phyloP scores from a whole-genome alignment of 768 basidiomycete species.

The Phanerochaete carnosa region DNA sequence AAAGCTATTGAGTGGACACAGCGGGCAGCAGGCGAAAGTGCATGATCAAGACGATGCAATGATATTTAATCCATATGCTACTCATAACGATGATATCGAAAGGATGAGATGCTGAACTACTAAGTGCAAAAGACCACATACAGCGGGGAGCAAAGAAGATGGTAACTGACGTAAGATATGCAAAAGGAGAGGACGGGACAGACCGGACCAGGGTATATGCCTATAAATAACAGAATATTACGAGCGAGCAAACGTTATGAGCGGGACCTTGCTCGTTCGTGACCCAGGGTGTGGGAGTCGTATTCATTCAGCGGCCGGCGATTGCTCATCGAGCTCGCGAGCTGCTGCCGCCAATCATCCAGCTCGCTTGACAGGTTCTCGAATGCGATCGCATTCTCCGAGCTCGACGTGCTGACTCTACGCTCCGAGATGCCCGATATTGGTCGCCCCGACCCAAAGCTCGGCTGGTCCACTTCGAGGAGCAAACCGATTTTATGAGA shows the following conservation, averaged over 20 bases:
- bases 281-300: conserved; percentile 51
- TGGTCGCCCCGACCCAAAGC: conserved; percentile 58
- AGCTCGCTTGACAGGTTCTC: conserved; percentile 78
- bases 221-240: conserved; percentile 27
- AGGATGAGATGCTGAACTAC: conserved; percentile 12
- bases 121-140: conserved; percentile 22
- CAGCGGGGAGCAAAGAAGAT: conserved; percentile 28
- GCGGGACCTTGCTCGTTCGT: conserved; percentile 60
- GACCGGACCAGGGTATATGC: conserved; percentile 43
- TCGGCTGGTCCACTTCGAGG: conserved; percentile 80
- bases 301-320: conserved; percentile 72
- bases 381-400: conserved; percentile 74
- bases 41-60: conserved; percentile 26
- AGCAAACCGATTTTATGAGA: conserved; percentile 90
- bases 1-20: conserved; percentile 93
- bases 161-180: conserved; percentile 36
- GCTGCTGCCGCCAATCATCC: conserved; percentile 84
- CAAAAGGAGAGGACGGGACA: conserved; percentile 50
- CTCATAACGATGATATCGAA: conserved; percentile 15
- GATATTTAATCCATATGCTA: conserved; percentile 18
- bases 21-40: conserved; percentile 33
- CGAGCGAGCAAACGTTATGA: conserved; percentile 32
- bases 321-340: conserved; percentile 74
- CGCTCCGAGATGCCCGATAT: conserved; percentile 56
- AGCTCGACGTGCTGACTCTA: conserved; percentile 74